Evolutionary conservation across 73 alveolate species (phyloP).

Genomic region (Paramecium caudatum): DNA sequence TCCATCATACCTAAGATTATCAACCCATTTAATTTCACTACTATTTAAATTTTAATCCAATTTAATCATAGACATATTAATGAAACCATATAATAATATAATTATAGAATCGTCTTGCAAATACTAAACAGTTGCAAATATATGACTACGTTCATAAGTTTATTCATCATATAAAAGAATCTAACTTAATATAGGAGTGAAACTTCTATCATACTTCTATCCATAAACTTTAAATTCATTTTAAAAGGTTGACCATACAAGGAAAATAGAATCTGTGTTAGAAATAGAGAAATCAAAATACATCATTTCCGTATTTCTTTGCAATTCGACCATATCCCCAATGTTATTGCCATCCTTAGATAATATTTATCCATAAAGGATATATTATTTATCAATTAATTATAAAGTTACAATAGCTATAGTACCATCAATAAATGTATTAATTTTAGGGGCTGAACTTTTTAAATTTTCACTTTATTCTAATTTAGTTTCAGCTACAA

Average conservation of each 20-base stretch:
- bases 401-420: neutral
- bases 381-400: neutral
- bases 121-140: neutral
- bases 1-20: neutral
- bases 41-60: neutral
- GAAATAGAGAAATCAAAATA: constrained; percentile 19
- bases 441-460: neutral
- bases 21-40: neutral
- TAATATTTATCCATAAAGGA: neutral
- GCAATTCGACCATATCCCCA: neutral
- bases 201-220: constrained; percentile 24
- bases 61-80: neutral
- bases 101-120: neutral
- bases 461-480: neutral
- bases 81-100: neutral
- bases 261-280: neutral
- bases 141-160: neutral
- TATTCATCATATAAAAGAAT: neutral
- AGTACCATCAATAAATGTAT: neutral
- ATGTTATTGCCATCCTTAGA: neutral
- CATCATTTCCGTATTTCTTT: neutral
- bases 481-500: neutral
- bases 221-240: neutral
- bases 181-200: no score
- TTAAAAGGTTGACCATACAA: neutral